phyloP scores from a whole-genome alignment of 2,329 filamentous ascomycete genomes.

The Microdochium trichocladiopsis region DNA sequence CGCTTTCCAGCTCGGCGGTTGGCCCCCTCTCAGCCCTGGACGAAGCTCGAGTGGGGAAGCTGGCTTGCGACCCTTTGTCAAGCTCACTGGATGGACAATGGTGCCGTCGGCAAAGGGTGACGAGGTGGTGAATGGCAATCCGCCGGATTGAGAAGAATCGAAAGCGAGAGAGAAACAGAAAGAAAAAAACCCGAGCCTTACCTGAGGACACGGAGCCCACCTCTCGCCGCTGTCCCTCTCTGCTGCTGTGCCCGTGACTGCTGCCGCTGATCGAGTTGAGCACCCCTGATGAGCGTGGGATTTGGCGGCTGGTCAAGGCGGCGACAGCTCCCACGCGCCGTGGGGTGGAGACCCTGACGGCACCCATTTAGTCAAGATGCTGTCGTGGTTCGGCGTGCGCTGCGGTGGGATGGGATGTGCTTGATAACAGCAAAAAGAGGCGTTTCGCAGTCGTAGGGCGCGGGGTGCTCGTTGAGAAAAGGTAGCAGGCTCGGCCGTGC shows the following conservation, averaged over 20 bases:
- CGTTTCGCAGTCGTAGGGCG: too few species aligned
- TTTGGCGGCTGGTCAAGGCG: not conserved
- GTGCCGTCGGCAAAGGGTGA: too few species aligned
- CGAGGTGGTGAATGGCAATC: not conserved
- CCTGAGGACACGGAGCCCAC: not conserved
- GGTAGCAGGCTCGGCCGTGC: too few species aligned
- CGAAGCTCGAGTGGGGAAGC: too few species aligned
- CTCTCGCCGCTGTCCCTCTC: not conserved
- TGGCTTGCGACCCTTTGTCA: too few species aligned
- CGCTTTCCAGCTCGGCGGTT: too few species aligned
- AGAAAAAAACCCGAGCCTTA: not conserved
- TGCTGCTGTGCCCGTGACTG: not conserved
- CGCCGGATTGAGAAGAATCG: not conserved
- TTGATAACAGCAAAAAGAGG: not conserved
- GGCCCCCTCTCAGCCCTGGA: too few species aligned
- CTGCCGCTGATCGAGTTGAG: not conserved
- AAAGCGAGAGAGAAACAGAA: not conserved
- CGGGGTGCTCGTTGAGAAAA: too few species aligned
- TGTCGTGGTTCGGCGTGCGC: not conserved
- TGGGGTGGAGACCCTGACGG: not conserved
- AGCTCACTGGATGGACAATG: too few species aligned
- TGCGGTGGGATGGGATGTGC: not conserved
- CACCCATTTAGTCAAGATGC: not conserved
- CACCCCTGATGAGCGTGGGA: not conserved
- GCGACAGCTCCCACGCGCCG: not conserved